Conservation (phyloP, 176 grass and related monocot species). For the Typha latifolia region DNA sequence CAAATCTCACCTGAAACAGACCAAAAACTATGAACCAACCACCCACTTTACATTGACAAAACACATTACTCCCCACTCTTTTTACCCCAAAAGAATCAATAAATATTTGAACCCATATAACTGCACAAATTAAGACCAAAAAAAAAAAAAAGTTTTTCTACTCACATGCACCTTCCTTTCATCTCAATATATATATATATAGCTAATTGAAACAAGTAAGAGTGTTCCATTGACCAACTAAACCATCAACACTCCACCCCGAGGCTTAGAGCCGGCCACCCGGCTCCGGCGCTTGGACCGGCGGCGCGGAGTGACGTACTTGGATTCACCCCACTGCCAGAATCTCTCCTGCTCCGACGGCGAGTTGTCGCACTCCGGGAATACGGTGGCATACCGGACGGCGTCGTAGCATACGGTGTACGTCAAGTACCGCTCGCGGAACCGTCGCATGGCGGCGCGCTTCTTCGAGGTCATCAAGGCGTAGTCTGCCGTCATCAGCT, state of each 20-base stretch:
- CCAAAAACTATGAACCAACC: not conserved
- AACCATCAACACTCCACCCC: not conserved
- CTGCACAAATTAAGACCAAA: not conserved
- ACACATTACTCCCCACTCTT: not conserved
- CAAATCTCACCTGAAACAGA: too few relatives aligned
- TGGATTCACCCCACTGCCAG: conserved; percentile 76
- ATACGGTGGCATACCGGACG: conserved; percentile 48
- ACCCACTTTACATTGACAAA: not conserved
- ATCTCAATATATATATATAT: not conserved
- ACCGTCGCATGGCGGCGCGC: conserved; percentile 66
- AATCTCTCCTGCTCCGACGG: conserved; percentile 44
- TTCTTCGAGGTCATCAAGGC: conserved; percentile 53
- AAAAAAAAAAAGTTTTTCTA: not conserved
- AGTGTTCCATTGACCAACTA: not conserved
- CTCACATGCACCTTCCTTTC: not conserved
- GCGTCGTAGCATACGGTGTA: conserved; percentile 81
- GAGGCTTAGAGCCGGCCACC: conserved; percentile 20
- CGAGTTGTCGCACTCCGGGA: conserved; percentile 68
- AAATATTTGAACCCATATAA: not conserved
- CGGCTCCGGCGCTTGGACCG: conserved; percentile 17
- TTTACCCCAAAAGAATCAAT: not conserved
- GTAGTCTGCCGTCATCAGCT: conserved; percentile 40
- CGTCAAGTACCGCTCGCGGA: conserved; percentile 48
- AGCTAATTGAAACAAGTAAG: not conserved
- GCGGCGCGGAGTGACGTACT: conserved; percentile 34